A percentile compares a stretch with the other conserved stretches of the same genome.
phyloP scores from a whole-genome alignment of 495 filamentous ascomycete genomes.

The Daldinia caldariorum region DNA sequence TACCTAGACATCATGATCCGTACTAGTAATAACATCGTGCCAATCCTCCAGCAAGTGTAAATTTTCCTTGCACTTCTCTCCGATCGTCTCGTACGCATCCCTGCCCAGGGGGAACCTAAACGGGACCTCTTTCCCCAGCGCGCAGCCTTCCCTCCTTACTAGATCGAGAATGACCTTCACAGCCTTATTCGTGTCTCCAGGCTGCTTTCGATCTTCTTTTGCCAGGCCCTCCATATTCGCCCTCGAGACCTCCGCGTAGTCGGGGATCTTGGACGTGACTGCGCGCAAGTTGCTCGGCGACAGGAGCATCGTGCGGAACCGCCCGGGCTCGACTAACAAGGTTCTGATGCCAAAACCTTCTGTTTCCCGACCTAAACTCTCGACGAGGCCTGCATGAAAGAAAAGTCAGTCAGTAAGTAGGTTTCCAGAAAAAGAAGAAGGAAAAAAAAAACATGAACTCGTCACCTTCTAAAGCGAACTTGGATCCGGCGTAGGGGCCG shows the following conservation, averaged over 20 bases:
- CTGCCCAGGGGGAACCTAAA: constrained; percentile 58
- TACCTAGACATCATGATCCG: neutral
- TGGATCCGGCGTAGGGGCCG: constrained; percentile 60
- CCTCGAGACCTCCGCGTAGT: neutral
- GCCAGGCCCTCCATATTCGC: neutral
- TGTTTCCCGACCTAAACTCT: constrained; percentile 59
- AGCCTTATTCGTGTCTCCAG: neutral
- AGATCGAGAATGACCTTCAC: constrained; percentile 50
- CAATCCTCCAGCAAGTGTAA: constrained; percentile 19
- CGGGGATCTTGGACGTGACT: neutral
- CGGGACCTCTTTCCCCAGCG: constrained; percentile 53
- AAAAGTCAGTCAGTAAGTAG: constrained; percentile 14
- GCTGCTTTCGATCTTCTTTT: neutral
- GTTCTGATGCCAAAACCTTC: constrained; percentile 56
- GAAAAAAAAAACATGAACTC: neutral
- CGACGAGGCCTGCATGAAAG: constrained; percentile 51
- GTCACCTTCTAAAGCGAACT: constrained; percentile 60
- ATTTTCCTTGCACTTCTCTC: constrained; percentile 48
- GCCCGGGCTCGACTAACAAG: constrained; percentile 58
- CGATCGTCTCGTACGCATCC: constrained; percentile 53
- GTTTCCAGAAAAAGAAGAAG: no score
- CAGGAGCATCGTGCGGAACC: constrained; percentile 52
- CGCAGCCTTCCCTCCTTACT: constrained; percentile 53
- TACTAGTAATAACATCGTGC: neutral
- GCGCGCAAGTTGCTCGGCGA: neutral